phyloP scores from a whole-genome alignment of 2,329 filamentous ascomycete species.

The Clonostachys solani region DNA sequence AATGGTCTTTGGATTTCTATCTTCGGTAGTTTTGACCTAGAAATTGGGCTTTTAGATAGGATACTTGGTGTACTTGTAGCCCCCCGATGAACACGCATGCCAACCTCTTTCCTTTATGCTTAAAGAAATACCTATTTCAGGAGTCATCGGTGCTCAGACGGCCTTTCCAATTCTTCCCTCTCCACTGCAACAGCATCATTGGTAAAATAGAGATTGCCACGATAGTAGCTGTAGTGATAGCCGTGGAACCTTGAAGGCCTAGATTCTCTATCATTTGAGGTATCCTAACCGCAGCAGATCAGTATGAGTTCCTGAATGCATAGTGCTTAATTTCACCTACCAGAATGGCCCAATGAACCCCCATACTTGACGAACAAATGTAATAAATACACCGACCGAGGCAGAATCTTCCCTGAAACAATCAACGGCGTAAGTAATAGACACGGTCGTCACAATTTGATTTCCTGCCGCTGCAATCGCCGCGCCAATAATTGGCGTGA shows the following conservation, averaged over 20 bases:
- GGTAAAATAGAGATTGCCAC: neutral
- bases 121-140: no score
- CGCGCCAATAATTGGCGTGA: slow-evolving; percentile 50
- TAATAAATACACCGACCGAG: slow-evolving; percentile 54
- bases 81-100: no score
- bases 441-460: slow-evolving; percentile 56
- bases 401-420: slow-evolving; percentile 47
- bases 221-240: neutral
- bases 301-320: no score
- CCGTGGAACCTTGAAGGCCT: neutral
- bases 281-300: no score
- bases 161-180: neutral
- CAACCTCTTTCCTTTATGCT: no score
- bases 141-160: no score
- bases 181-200: slow-evolving; percentile 1
- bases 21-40: no score
- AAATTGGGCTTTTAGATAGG: no score
- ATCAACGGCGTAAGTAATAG: slow-evolving; percentile 58
- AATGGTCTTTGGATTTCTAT: no score
- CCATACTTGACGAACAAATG: slow-evolving; percentile 48
- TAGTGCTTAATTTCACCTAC: slow-evolving; percentile 4
- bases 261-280: no score
- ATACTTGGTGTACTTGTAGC: no score
- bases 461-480: slow-evolving; percentile 49
- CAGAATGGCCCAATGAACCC: slow-evolving; percentile 38